Base-by-base conservation (phyloP, 768 basidiomycete species). In the Podaxis sp. region DNA sequence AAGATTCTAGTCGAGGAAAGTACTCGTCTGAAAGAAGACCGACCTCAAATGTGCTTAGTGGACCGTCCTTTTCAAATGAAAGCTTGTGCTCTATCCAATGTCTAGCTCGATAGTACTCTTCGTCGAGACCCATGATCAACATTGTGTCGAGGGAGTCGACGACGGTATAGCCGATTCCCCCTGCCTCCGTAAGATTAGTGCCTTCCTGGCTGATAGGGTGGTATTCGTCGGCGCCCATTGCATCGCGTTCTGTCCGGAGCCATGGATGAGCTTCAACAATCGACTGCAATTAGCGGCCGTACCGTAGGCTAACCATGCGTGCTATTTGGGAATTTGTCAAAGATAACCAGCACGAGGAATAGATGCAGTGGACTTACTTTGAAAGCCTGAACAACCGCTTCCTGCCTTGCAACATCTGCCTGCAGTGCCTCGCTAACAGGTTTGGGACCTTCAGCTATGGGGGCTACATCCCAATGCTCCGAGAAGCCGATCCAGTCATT, bases 1-100 rank as follows among this genome's bases (percentile, higher is more conserved):
- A 53, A 54, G 32, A 35, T 46, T 46, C 42, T 18, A 5, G 35
- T 55, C 13, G 46, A 18, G n/a, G 18, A 40, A n/a, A 54, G 5
- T 50, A 46, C 6, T 13, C 11, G 27, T 46, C 16, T 51, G 59
- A 28, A 36, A 40, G 62, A 4, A 21, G 10, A 62, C 85, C 46
- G 63, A 92, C 94, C 81, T 98, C 95, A 66, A 98, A 98, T 0
- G 92, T 94, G 71, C 88, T 97, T 71, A 90, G 91, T 32, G 80
- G 73, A 38, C 79, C 92, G 66, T 94, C 88, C 16, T 85, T 79
- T 18, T 95, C 90, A 65, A 96, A 93, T 6, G 79, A 75, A 59
- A 97, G 75, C 28, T 83, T 76, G 11, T 80, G 77, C 21, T 77
- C 80, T 9, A 95, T 81, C 95, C 95, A 98, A 42, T 82, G 69